These are phyloP conservation scores for Phyllosticta citribraziliensis DNA, from an alignment of 2,329 filamentous ascomycete species.

Conservation along the genomic window DNA sequence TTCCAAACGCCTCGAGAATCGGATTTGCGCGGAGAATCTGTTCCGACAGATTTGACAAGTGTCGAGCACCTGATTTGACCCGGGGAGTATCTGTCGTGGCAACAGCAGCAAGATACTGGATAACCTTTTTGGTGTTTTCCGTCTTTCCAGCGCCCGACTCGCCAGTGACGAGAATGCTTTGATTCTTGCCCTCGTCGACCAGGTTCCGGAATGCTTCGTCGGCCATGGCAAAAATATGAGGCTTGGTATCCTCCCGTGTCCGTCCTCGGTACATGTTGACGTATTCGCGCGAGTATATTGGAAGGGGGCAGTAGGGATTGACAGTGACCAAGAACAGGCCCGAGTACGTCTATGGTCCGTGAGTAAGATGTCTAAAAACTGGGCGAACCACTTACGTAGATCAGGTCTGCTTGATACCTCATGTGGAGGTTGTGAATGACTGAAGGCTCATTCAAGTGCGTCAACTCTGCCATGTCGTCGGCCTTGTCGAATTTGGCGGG, in stretches of 20 bases:
- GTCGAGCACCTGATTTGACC: conserved; percentile 47
- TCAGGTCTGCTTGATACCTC: conserved; percentile 89
- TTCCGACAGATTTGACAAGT: conserved; percentile 81
- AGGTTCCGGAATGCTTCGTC: conserved; percentile 94
- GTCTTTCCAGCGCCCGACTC: conserved; percentile 98
- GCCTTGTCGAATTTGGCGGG: conserved; percentile 99
- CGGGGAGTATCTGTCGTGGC: conserved; percentile 68
- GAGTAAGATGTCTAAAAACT: background rate
- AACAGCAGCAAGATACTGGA: conserved; percentile 93
- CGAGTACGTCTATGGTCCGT: conserved; percentile 67
- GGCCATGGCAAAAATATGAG: conserved; percentile 95
- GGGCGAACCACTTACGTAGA: conserved; percentile 50
- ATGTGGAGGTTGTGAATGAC: conserved; percentile 95
- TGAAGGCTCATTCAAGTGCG: conserved; percentile 93
- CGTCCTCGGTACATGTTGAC: conserved; percentile 96
- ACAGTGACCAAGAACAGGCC: conserved; percentile 94
- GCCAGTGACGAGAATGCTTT: conserved; percentile 95
- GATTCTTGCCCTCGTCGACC: conserved; percentile 89
- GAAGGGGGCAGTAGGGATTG: conserved; percentile 88
- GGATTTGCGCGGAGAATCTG: conserved; percentile 95
- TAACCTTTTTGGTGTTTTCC: conserved; percentile 98
- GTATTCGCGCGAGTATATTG: conserved; percentile 95
- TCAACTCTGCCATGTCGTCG: conserved; percentile 97
- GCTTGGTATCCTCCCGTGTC: conserved; percentile 85
- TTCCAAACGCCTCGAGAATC: conserved; percentile 95